A percentile compares a stretch with the other conserved stretches of the same genome.
Evolutionary conservation across 345 rosid species (phyloP).

Genomic region (Bretschneidera sinensis): DNA sequence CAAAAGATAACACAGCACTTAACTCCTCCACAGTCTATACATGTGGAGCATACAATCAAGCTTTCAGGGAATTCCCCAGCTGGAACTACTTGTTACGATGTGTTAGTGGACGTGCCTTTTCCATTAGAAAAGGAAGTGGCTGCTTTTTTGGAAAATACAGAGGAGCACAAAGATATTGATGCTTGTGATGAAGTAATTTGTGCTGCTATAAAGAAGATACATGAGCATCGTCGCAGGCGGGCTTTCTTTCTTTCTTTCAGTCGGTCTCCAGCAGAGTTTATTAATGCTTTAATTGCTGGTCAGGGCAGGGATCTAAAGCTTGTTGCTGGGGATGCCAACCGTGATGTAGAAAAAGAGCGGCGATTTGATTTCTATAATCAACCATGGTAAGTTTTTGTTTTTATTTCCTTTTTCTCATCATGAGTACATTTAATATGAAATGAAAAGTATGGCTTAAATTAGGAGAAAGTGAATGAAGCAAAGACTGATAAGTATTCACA

Average conservation of each 20-base stretch:
- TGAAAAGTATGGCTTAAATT: background rate
- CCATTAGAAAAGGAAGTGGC: slow-evolving; percentile 43
- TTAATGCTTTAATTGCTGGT: slow-evolving; percentile 43
- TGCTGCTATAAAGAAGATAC: slow-evolving; percentile 42
- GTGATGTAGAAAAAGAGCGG: slow-evolving; percentile 33
- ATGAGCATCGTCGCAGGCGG: slow-evolving; percentile 42
- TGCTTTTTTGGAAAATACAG: slow-evolving; percentile 34
- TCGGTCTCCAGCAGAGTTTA: slow-evolving; percentile 56
- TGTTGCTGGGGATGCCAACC: slow-evolving; percentile 41
- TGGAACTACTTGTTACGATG: slow-evolving; percentile 55
- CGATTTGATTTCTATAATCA: slow-evolving; percentile 45
- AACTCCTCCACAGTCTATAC: slow-evolving; percentile 46
- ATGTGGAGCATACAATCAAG: slow-evolving; percentile 55
- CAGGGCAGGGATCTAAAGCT: slow-evolving; percentile 59
- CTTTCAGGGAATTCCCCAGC: slow-evolving; percentile 48
- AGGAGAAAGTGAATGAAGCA: background rate
- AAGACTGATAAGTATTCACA: background rate
- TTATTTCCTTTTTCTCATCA: background rate
- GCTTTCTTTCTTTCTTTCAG: slow-evolving; percentile 60
- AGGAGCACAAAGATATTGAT: slow-evolving; percentile 44
- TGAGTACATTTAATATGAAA: background rate
- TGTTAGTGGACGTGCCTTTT: slow-evolving; percentile 50
- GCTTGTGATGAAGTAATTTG: slow-evolving; percentile 39
- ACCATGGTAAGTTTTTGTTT: slow-evolving; percentile 33
- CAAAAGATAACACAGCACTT: slow-evolving; percentile 47